Conservation (phyloP, 2,329 filamentous ascomycete genomes). For the Colletotrichum graminicola region DNA sequence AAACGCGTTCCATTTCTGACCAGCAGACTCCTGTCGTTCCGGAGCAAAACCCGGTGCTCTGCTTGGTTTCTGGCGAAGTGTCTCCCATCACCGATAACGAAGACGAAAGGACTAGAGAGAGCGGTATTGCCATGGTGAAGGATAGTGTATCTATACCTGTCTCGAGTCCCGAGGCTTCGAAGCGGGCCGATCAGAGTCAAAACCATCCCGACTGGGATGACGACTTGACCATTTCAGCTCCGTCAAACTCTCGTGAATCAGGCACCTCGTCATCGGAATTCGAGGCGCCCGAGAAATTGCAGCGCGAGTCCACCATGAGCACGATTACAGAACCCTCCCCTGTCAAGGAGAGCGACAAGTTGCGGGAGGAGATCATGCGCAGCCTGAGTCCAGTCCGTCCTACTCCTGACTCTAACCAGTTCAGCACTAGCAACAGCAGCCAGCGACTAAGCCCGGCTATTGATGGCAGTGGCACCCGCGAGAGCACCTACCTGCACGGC, state of each 20-base stretch:
- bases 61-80: slow-evolving; percentile 38
- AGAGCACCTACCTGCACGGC: slow-evolving; percentile 73
- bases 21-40: slow-evolving; percentile 15
- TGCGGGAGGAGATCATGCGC: slow-evolving; percentile 81
- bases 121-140: slow-evolving; percentile 9
- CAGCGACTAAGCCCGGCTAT: not conserved
- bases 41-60: slow-evolving; percentile 8
- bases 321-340: slow-evolving; percentile 64
- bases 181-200: slow-evolving; percentile 5
- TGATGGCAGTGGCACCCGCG: slow-evolving; percentile 50
- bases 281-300: slow-evolving; percentile 51
- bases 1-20: slow-evolving; percentile 38
- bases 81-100: slow-evolving; percentile 44
- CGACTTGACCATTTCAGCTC: slow-evolving; percentile 38
- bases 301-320: slow-evolving; percentile 60
- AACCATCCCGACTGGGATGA: slow-evolving; percentile 5
- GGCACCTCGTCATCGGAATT: slow-evolving; percentile 50
- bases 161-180: slow-evolving; percentile 16
- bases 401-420: slow-evolving; percentile 36
- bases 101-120: slow-evolving; percentile 20
- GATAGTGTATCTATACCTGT: slow-evolving; percentile 25
- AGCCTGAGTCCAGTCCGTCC: slow-evolving; percentile 69
- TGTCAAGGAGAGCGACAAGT: slow-evolving; percentile 76
- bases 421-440: slow-evolving; percentile 7
- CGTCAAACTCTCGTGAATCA: slow-evolving; percentile 42